Evolutionary conservation across 2,329 filamentous ascomycete species (phyloP), one percentile per base, ranked within the genome.

Genomic region (Torrubiella hemipterigena): DNA sequence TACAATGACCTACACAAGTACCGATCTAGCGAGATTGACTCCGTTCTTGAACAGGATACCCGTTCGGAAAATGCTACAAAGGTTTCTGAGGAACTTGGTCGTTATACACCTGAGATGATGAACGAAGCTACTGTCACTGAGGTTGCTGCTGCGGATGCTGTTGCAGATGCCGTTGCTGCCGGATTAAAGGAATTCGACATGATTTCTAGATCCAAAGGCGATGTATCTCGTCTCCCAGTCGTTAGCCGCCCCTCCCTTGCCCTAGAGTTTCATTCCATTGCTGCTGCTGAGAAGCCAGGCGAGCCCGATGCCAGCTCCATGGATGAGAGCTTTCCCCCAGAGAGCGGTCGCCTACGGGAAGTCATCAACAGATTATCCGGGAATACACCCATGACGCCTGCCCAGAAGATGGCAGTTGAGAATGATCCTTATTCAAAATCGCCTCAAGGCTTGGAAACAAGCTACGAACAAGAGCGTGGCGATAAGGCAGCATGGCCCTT

Each of bases 381-480:
- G 22, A 26, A 20, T 13, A 16, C 4, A 20, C 17, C 27, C 21
- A 31, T 29, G 32, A 31, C 19, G 15, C 31, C 21, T 3, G 12
- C 26, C 12, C 42, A 34, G 12, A 31, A 23, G 20, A 36, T 29
- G 9, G 45, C 39, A 19, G 30, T 38, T 7, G 43, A 51, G 31
- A 36, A 39, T 28, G 60, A 67, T 29, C 42, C 46, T 1, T 65
- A 62, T 44, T 65, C 62, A 11, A 60, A 52, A 19, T 48, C 55
- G 20, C 59, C 64, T 0, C 59, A 67, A 39, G 65, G 65, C 4
- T 47, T 69, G 20, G 59, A 71, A 39, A 62, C 56, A 6, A 61
- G 59, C 23, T 69, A 62, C 40, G 44, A 47, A 4, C 52, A 62
- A 35, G 67, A 70, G 39, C 52, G 50, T 31, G 52, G 50, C 11